Percentiles rank a stretch among this genome's conserved stretches.
Conservation (phyloP, 2,329 filamentous ascomycete species). For the Chlorencoelia australis region DNA sequence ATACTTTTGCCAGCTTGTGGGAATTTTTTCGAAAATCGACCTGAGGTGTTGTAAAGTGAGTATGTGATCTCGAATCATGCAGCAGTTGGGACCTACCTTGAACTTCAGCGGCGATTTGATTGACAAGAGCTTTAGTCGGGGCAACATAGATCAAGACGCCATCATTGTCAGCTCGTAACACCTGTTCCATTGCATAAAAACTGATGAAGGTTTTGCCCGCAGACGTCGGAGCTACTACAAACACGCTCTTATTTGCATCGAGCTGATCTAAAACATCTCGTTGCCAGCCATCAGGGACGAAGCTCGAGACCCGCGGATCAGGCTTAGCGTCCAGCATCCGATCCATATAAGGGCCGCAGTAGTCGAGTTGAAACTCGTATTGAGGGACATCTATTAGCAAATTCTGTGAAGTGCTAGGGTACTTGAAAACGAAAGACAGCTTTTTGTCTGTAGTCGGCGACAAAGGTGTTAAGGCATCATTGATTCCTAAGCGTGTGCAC, state of each 20-base stretch:
- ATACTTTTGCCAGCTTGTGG: slow-evolving; percentile 52
- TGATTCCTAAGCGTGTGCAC: slow-evolving; percentile 27
- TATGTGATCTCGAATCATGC: background rate
- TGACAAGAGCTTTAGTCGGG: slow-evolving; percentile 72
- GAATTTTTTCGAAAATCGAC: slow-evolving; percentile 55
- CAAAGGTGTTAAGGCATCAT: slow-evolving; percentile 20
- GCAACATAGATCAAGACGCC: slow-evolving; percentile 69
- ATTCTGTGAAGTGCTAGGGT: slow-evolving; percentile 24
- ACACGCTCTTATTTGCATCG: slow-evolving; percentile 57
- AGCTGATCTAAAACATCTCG: slow-evolving; percentile 62
- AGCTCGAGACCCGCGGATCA: slow-evolving; percentile 56
- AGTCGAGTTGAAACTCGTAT: slow-evolving; percentile 54
- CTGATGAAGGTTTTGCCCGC: slow-evolving; percentile 78
- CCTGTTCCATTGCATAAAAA: slow-evolving; percentile 74
- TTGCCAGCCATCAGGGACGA: slow-evolving; percentile 71
- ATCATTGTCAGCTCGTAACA: slow-evolving; percentile 57
- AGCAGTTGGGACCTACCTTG: slow-evolving; percentile 36
- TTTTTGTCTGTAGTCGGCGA: slow-evolving; percentile 26
- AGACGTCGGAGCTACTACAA: slow-evolving; percentile 69
- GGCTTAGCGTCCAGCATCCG: slow-evolving; percentile 59
- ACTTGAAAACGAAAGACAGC: slow-evolving; percentile 36
- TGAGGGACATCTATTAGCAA: slow-evolving; percentile 30
- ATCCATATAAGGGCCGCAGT: slow-evolving; percentile 66
- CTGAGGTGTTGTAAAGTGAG: slow-evolving; percentile 11
- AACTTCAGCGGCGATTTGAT: slow-evolving; percentile 73